Base-by-base conservation (phyloP, 345 rosid species). In the Gossypium ekmanianum region DNA sequence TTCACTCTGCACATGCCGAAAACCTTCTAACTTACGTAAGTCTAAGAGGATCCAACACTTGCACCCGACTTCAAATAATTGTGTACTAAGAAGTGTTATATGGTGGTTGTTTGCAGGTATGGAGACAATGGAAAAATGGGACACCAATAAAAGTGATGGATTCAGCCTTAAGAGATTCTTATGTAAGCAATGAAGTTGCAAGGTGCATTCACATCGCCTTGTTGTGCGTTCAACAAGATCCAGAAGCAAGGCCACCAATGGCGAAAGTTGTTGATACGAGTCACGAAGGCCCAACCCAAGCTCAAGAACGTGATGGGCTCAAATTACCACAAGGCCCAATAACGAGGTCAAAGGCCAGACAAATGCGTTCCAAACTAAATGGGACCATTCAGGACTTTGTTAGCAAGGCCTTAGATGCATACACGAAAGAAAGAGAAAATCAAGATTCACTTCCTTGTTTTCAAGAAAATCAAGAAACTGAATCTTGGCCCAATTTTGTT, bases 181-280 rank as follows among this genome's bases (percentile, higher is more conserved):
- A 51, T 17, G 58, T 11, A 4, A 27, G 61, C 18, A 52, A 75
- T 22, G 65, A 75, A 64, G 71, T 75, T 26, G 16, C 10, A 2
- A 55, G 72, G 45, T 64, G 72, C 64, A 62, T 63, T 41, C 77
- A 63, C 24, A 74, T 74, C n/a, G 77, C 50, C 18, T 63, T 74
- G 22, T 20, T 74, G 45, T 64, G 72, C 55, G 56, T 64, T 39
- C 78, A 66, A 26, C 58, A 68, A 68, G 22, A 68, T 51, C 61
- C 61, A 51, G 59, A 17, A 14, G 44, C 11, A 9, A 76, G 78
- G 61, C 74, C 68, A 10, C 13, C 16, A 5, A 58, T 68, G 74
- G 68, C 74, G 3, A 10, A 56, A 68, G 51, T 68, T 14, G 48
- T 20, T 20, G 20, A 20, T 20, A 20, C 20, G 20, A 20, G 20